phyloP scores from a whole-genome alignment of 371 early-diverging fungal species.

The Rhizomucor miehei region DNA sequence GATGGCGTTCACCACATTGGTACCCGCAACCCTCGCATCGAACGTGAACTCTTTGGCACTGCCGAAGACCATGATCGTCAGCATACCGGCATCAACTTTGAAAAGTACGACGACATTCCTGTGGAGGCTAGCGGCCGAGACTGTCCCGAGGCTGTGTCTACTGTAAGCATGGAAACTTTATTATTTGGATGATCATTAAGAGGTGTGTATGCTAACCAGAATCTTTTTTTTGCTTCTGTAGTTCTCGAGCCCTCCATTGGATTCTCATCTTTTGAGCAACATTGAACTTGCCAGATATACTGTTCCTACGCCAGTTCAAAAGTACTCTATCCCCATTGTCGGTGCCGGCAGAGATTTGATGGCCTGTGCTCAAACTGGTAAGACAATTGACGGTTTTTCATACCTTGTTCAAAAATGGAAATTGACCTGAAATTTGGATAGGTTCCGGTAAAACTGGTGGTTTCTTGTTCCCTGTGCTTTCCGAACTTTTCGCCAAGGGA shows the following conservation, averaged over 20 bases:
- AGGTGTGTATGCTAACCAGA: constrained; percentile 70
- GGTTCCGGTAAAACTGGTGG: constrained; percentile 91
- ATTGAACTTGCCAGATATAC: constrained; percentile 89
- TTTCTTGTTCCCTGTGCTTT: constrained; percentile 90
- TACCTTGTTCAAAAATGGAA: not conserved
- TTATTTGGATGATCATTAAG: constrained; percentile 70
- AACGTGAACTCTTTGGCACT: constrained; percentile 74
- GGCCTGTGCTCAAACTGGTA: constrained; percentile 91
- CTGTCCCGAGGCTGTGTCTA: constrained; percentile 73
- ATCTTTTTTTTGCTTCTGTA: constrained; percentile 84
- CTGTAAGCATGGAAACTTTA: constrained; percentile 29
- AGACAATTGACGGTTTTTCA: not conserved
- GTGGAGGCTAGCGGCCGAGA: constrained; percentile 89
- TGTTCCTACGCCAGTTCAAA: constrained; percentile 96
- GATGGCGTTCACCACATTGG: constrained; percentile 74
- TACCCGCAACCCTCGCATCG: constrained; percentile 70
- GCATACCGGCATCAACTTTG: constrained; percentile 87
- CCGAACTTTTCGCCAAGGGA: constrained; percentile 90
- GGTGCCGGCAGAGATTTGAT: constrained; percentile 74
- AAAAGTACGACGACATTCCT: constrained; percentile 95
- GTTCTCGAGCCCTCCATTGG: constrained; percentile 77
- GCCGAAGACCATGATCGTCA: constrained; percentile 67
- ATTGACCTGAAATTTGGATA: not conserved
- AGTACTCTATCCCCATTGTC: constrained; percentile 89
- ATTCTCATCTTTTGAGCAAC: constrained; percentile 86